Percentiles rank a stretch among this genome's conserved stretches.
Conservation (phyloP, 129 eudicot species). For the Kitagawia praeruptora region DNA sequence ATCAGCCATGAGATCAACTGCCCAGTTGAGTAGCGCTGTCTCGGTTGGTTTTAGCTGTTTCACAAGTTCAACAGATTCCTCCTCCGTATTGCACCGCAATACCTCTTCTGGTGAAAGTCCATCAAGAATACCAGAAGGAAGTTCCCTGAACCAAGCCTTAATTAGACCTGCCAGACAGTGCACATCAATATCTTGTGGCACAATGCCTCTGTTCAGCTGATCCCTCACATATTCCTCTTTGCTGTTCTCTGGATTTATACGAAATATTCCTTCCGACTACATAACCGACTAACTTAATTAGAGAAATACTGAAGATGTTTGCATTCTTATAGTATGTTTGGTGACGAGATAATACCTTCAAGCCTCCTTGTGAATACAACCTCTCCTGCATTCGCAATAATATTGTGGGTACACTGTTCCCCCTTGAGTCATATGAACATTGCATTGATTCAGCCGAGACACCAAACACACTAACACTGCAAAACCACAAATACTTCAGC, state of each 20-base stretch:
- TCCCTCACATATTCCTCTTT: not conserved
- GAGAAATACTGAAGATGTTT: not conserved
- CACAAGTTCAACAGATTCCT: not conserved
- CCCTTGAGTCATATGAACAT: not conserved
- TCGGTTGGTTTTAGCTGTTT: not conserved
- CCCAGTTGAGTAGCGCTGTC: not conserved
- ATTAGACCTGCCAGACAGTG: slow-evolving; percentile 1
- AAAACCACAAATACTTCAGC: not conserved
- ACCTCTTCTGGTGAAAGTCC: not conserved
- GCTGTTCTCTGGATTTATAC: not conserved
- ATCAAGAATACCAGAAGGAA: not conserved
- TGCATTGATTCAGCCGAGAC: not conserved
- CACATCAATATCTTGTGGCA: not conserved
- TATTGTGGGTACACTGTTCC: not conserved
- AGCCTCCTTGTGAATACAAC: not conserved
- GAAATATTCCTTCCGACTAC: slow-evolving; percentile 2
- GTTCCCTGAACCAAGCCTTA: not conserved
- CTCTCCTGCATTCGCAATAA: not conserved
- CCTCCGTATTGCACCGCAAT: not conserved
- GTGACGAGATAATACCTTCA: not conserved
- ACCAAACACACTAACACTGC: not conserved
- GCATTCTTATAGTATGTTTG: not conserved
- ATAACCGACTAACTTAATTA: not conserved
- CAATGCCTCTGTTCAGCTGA: slow-evolving; percentile 3
- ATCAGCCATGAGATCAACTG: not conserved